Base-by-base conservation (phyloP, 805 yeast species). In the Naumovozyma castellii region DNA sequence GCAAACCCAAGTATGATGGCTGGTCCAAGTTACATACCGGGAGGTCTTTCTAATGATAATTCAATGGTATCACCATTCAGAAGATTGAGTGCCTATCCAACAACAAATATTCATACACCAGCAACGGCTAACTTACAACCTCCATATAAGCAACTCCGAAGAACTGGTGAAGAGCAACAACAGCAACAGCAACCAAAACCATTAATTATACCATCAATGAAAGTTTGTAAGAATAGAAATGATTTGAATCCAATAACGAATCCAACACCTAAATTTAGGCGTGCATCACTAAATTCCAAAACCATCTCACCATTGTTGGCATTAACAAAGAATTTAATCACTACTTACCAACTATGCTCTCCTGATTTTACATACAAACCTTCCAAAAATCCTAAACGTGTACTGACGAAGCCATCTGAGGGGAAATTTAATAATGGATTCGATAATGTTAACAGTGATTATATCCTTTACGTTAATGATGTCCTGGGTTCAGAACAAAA, bases 381-480 rank as follows among this genome's bases (percentile, higher is more conserved):
- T 14, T 72, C 86, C 2, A 78, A 85, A 43, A 92, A 92, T 56
- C 99, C 98, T 3, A 77, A 85, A 44, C 68, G 98, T 41, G 96
- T 87, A 2, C 66, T 92, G 33, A 94, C 98, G 0, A 90, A 92
- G 57, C 97, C 97, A 2, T 76, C 78, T 57, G 94, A 86, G 52
- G 92, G 90, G 0, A 75, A 72, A 43, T 72, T 67, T 43, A 86
- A 87, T 57, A 78, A 83, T 53, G 97, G 97, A 5, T 74, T 54
- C 55, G 98, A 92, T 63, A 92, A 92, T 58, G 80, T 77, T 46
- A 87, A 86, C 41, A 76, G 83, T 57, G 96, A 92, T 63, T 90
- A 88, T 56, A 90, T 92, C 41, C 65, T 94, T 15, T 90, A 87
- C 49, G 98, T 92, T 17, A 92, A 94, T 59, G 98, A 94, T 58